A percentile compares a stretch with the other conserved stretches of the same genome.
Evolutionary conservation across 257 asterid genomes (phyloP).

Genomic region (Lithospermum erythrorhizon): DNA sequence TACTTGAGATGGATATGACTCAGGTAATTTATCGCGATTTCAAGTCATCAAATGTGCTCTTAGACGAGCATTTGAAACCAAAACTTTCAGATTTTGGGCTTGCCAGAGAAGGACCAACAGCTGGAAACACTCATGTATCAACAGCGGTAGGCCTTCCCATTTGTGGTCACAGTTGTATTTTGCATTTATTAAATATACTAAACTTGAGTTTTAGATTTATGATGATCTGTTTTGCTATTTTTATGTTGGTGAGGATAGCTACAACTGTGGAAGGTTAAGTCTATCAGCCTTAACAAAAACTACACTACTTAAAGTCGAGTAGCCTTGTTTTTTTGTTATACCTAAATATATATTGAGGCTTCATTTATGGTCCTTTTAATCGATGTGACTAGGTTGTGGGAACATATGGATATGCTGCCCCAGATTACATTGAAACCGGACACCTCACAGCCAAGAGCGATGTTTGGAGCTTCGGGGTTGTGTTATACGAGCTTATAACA

Average conservation of each 20-base stretch:
- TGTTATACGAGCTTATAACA: conserved; percentile 64
- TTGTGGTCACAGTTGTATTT: background rate
- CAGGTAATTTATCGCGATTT: conserved; percentile 85
- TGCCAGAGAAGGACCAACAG: conserved; percentile 77
- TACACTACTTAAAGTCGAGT: no score
- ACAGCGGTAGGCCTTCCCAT: conserved; percentile 48
- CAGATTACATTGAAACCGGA: conserved; percentile 89
- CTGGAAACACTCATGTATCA: conserved; percentile 60
- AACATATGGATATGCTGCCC: conserved; percentile 94
- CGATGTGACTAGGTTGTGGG: conserved; percentile 60
- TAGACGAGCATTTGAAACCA: conserved; percentile 56
- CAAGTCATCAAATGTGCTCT: conserved; percentile 63
- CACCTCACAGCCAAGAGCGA: conserved; percentile 89
- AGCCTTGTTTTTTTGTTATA: background rate
- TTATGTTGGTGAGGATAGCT: no score
- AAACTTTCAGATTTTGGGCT: conserved; percentile 87
- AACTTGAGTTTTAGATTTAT: no score
- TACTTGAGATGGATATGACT: background rate
- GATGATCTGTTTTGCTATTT: no score
- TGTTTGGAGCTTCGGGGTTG: conserved; percentile 97
- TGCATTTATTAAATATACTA: background rate
- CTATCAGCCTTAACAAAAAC: no score
- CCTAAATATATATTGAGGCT: background rate
- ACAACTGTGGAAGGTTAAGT: no score
- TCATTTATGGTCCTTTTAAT: background rate